Evolutionary conservation across 495 filamentous ascomycete species (phyloP), one percentile per base, ranked within the genome.

Genomic region (Aspergillus sclerotiicarbonarius): DNA sequence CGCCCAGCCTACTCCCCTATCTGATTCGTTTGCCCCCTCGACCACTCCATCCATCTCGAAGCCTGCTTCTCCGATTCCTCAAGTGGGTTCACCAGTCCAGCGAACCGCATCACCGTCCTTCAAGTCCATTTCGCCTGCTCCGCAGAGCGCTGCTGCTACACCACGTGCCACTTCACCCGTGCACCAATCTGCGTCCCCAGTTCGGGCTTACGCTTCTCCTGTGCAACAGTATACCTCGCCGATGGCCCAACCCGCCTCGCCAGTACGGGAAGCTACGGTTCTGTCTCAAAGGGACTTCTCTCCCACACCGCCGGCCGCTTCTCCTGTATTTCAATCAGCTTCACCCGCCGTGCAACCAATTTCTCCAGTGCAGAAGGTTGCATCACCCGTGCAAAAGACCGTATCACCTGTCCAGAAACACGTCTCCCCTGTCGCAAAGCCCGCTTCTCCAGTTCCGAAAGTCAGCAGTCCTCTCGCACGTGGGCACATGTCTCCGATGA

Each of bases 391-490:
- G 37, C 48, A 59, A 10, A 63, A 67, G 41, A 29, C 65, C 30
- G 53, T 51, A 51, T 66, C 68, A 48, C 67, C 60, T 30, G 55
- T 60, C n/a, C 58, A 61, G 35, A 64, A 54, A 12, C 33, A 61
- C 25, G 45, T 53, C 18, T 64, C 63, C n/a, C 63, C 64, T n/a
- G 53, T 63, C 19, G 62, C 59, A 25, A 69, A 66, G 41, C 67
- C 70, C 57, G 65, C 64, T 43, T 73, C 71, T 4, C 71, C 73
- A 4, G 50, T 71, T 6, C 69, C 73, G 35, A 76, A 75, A 64
- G 60, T 70, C 47, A 74, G 67, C 67, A 76, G 71, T 37, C 71
- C 72, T 37, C 68, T 76, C 25, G 71, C 73, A 49, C 71, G 67
- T 33, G 62, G 66, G 25, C 72, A 77, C 60, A 70, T 67, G 44